Percentiles rank a stretch among this genome's conserved stretches.
Conservation (phyloP, 768 basidiomycete genomes). For the Auriscalpium orientale region DNA sequence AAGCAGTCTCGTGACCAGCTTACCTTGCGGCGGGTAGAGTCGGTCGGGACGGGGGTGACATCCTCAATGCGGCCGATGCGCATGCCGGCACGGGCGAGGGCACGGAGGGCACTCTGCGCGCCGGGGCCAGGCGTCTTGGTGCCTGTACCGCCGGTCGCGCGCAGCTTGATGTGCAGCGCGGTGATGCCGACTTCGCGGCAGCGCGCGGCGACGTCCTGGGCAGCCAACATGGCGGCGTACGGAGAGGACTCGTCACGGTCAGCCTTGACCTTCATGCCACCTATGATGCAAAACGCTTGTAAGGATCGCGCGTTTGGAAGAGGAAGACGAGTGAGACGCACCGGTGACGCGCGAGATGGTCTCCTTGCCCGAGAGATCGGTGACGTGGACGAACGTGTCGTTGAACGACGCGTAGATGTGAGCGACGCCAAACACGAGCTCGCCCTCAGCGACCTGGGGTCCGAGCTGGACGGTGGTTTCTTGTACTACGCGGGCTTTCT, state of each 20-base stretch:
- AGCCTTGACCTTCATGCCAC: conserved; percentile 99
- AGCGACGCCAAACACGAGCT: conserved; percentile 95
- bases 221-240: conserved; percentile 96
- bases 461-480: conserved; percentile 86
- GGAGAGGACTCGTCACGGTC: conserved; percentile 99
- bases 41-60: conserved; percentile 94
- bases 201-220: conserved; percentile 91
- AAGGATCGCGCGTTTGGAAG: not conserved
- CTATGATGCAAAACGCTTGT: conserved; percentile 26
- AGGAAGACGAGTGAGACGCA: conserved; percentile 24
- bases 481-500: conserved; percentile 74
- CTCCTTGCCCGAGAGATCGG: conserved; percentile 98
- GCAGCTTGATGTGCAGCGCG: conserved; percentile 97
- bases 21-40: conserved; percentile 96
- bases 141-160: conserved; percentile 96
- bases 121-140: conserved; percentile 99
- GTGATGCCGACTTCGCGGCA: conserved; percentile 99
- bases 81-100: conserved; percentile 97
- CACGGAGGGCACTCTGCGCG: conserved; percentile 96
- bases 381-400: conserved; percentile 98
- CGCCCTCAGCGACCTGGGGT: conserved; percentile 92
- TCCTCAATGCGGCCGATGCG: conserved; percentile 97
- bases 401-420: conserved; percentile 99
- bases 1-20: conserved; percentile 13
- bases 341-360: conserved; percentile 98